phyloP scores from a whole-genome alignment of 495 filamentous ascomycete genomes.

The Neurospora hispaniola region DNA sequence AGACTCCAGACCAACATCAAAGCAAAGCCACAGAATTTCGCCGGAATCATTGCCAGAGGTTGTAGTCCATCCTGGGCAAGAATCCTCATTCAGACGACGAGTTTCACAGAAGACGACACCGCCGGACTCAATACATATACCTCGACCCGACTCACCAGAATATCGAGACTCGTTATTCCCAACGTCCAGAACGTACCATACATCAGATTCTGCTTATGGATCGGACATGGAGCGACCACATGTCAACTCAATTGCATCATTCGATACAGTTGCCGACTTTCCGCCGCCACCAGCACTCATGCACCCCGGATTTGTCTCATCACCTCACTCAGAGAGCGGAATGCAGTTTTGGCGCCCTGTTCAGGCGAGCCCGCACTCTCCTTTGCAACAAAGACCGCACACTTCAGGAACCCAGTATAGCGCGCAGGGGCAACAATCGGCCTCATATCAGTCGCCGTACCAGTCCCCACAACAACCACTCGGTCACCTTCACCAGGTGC shows the following conservation, averaged over 20 bases:
- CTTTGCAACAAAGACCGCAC: constrained; percentile 44
- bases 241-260: constrained; percentile 20
- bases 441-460: neutral
- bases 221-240: constrained; percentile 37
- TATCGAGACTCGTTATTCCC: constrained; percentile 20
- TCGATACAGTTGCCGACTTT: constrained; percentile 22
- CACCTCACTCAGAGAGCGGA: constrained; percentile 36
- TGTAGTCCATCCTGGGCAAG: constrained; percentile 20
- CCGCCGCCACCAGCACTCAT: constrained; percentile 27
- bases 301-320: constrained; percentile 29
- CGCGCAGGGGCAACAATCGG: neutral
- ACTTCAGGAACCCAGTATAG: constrained; percentile 28
- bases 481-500: constrained; percentile 19
- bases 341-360: constrained; percentile 42
- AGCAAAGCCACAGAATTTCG: neutral
- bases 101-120: constrained; percentile 36
- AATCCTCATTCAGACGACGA: constrained; percentile 38
- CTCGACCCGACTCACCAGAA: constrained; percentile 20
- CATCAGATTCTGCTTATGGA: constrained; percentile 41
- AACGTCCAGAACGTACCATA: constrained; percentile 27
- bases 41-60: constrained; percentile 12
- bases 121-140: constrained; percentile 36
- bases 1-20: constrained; percentile 2
- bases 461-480: neutral
- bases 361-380: constrained; percentile 44